phyloP scores from a whole-genome alignment of 2,329 filamentous ascomycete species.

The Penicillium aurantiogriseum region DNA sequence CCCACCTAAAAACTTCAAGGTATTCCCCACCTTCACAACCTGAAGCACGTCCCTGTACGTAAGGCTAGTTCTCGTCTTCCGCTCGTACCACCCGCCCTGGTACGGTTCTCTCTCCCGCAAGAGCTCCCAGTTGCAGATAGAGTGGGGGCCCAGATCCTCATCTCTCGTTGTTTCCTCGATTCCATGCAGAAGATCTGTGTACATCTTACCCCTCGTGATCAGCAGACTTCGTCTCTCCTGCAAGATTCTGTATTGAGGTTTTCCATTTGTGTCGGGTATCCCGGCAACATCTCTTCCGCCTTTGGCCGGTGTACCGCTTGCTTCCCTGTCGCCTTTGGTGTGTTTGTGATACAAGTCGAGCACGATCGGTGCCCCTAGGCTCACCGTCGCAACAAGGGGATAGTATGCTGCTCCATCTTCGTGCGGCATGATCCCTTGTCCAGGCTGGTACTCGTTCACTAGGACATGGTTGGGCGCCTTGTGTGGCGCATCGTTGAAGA shows the following conservation, averaged over 20 bases:
- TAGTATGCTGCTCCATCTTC: constrained; percentile 89
- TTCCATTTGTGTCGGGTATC: background rate
- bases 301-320: constrained; percentile 19
- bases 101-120: constrained; percentile 45
- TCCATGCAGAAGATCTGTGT: constrained; percentile 59
- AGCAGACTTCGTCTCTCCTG: constrained; percentile 78
- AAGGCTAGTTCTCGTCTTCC: constrained; percentile 57
- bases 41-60: constrained; percentile 81
- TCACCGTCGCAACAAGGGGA: constrained; percentile 86
- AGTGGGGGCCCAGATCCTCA: constrained; percentile 55
- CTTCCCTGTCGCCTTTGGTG: constrained; percentile 19
- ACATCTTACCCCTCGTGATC: constrained; percentile 55
- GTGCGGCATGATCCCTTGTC: constrained; percentile 95
- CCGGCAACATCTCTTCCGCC: background rate
- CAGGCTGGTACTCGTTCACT: constrained; percentile 85
- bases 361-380: constrained; percentile 73
- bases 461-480: constrained; percentile 81
- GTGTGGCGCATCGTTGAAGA: constrained; percentile 69
- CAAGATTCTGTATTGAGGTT: constrained; percentile 58
- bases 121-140: constrained; percentile 58
- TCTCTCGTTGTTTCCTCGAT: constrained; percentile 61
- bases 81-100: constrained; percentile 44
- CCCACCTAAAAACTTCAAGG: constrained; percentile 55
- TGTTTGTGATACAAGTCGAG: constrained; percentile 71
- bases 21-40: constrained; percentile 70